Base-by-base conservation (phyloP, 345 rosid species). In the Turnera subulata region DNA sequence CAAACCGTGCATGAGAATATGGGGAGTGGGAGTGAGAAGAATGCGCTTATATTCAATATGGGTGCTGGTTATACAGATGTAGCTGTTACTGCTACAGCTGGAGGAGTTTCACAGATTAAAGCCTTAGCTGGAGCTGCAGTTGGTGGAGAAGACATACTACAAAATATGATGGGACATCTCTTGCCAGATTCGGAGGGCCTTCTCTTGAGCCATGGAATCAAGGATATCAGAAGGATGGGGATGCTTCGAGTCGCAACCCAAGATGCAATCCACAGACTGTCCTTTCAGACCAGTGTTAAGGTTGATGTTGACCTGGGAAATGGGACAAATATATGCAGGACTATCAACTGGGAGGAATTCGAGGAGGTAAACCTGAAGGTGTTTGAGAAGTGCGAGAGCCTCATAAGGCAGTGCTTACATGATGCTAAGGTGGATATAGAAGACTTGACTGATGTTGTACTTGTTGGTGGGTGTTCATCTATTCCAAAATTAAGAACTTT, bases 81-180 rank as follows among this genome's bases (percentile, higher is more conserved):
- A 22, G 86, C 87, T 13, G 88, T 88, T 33, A 70, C 82, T 23
- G 83, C 95, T 8, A 88, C 96, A 17, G 98, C 84, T 21, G 96
- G 98, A 55, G 98, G 98, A n/a, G 92, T 88, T 76, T 88, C 95
- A 15, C 96, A 84, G 68, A 86, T 91, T 35, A 91, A 82, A 62
- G 80, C 92, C 19, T 73, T 91, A 44, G 74, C 88, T 0, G 98
- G 96, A 56, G 80, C 55, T 42, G 55, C 90, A 13, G 53, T 71
- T 17, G 98, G 98, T 40, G 98, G 95, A 24, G 98, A 91, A 75
- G 98, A 88, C 68, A 64, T 91, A 1, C 74, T 91, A 35, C 96
- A 84, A 71, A 88, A 86, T 63, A 78, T 72, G 62, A 82, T 91
- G 81, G 54, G 33, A 5, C 58, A 82, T 75, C 79, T 88, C 18